These are phyloP conservation scores for Xenosphaeropsis pyriputrescens DNA, from an alignment of 2,329 filamentous ascomycete species.

Conservation along the genomic window DNA sequence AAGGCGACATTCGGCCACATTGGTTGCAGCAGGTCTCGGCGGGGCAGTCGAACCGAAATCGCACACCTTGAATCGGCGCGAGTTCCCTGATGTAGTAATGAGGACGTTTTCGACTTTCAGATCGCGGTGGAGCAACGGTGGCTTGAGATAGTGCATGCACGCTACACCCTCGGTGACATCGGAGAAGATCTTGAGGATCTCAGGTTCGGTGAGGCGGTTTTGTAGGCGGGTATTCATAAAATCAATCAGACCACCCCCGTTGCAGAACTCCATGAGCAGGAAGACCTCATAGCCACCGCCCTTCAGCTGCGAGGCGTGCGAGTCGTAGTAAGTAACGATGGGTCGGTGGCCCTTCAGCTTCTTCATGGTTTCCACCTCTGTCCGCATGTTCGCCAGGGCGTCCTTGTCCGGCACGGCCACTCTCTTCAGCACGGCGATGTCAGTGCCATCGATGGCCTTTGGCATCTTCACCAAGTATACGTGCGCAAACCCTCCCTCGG, in stretches of 20 bases:
- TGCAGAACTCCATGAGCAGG: constrained; percentile 93
- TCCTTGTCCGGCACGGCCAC: constrained; percentile 96
- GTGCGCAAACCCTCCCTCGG: constrained; percentile 94
- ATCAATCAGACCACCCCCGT: constrained; percentile 89
- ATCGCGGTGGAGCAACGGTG: constrained; percentile 81
- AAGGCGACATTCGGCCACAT: constrained; percentile 73
- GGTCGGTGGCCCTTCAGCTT: constrained; percentile 90
- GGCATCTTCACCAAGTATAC: constrained; percentile 91
- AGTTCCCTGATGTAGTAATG: constrained; percentile 54
- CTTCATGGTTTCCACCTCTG: constrained; percentile 99
- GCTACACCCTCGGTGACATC: constrained; percentile 94
- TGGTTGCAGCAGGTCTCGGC: constrained; percentile 72
- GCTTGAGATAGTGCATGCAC: constrained; percentile 98
- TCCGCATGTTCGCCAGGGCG: constrained; percentile 87
- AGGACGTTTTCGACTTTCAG: constrained; percentile 97
- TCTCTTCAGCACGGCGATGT: constrained; percentile 38
- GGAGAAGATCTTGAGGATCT: constrained; percentile 92
- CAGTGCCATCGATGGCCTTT: constrained; percentile 26
- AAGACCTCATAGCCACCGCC: constrained; percentile 96
- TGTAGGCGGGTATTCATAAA: constrained; percentile 99
- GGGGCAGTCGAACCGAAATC: constrained; percentile 90
- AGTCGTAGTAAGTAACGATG: constrained; percentile 97
- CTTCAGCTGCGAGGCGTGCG: constrained; percentile 85
- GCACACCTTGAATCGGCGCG: constrained; percentile 81
- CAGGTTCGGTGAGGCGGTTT: constrained; percentile 90